phyloP scores from a whole-genome alignment of 768 basidiomycete species.

The Tylopilus cervinicoccineus region DNA sequence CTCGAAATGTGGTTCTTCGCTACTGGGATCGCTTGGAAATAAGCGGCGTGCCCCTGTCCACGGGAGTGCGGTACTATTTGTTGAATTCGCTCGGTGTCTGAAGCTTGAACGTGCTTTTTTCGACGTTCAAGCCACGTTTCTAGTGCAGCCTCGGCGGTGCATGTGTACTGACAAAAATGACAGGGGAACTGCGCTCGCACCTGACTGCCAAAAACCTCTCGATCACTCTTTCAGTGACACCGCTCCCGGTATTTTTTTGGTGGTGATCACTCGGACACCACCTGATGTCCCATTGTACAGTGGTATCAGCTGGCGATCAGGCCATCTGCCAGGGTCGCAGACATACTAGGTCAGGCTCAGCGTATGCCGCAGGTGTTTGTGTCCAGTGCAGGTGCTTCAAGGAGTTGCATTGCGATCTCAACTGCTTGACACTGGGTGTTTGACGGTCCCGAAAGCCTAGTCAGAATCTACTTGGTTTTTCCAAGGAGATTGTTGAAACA shows the following conservation, averaged over 20 bases:
- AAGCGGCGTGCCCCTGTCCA: background rate
- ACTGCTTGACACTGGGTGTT: background rate
- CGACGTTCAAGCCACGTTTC: background rate
- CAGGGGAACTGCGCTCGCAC: background rate
- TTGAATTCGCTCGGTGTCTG: background rate
- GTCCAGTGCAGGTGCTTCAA: background rate
- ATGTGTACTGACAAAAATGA: background rate
- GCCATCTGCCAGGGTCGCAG: background rate
- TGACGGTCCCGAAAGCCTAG: background rate
- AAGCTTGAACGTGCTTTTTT: background rate
- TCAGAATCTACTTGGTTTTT: too few species aligned
- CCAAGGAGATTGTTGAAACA: too few species aligned
- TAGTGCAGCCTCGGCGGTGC: background rate
- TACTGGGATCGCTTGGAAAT: background rate
- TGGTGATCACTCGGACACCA: background rate
- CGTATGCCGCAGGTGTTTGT: background rate
- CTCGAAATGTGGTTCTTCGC: background rate
- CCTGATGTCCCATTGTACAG: too few species aligned
- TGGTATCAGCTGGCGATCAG: background rate
- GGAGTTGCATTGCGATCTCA: background rate
- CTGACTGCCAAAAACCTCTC: background rate
- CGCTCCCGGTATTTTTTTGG: background rate
- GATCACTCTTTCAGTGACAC: background rate
- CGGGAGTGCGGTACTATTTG: background rate
- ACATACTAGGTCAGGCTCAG: background rate